phyloP scores from a whole-genome alignment of 2,329 filamentous ascomycete genomes.

The Microcyclosporella mali region DNA sequence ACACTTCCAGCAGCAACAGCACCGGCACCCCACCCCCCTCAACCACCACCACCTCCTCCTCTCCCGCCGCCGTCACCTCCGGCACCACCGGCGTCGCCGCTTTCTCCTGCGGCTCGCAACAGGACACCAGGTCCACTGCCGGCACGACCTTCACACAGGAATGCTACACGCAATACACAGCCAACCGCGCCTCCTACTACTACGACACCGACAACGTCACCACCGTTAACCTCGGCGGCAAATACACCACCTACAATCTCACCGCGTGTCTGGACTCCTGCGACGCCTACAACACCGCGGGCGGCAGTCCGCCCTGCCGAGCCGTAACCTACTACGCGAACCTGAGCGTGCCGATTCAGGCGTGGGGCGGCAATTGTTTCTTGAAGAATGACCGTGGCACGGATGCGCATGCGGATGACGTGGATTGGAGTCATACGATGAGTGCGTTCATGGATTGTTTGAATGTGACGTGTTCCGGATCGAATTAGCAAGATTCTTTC shows the following conservation, averaged over 20 bases:
- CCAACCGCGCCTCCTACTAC: slow-evolving; percentile 9
- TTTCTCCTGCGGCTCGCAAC: slow-evolving; percentile 10
- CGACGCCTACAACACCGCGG: slow-evolving; percentile 7
- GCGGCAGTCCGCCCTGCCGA: slow-evolving; percentile 5
- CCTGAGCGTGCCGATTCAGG: slow-evolving; percentile 5
- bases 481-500: slow-evolving; percentile 2
- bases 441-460: slow-evolving; percentile 12
- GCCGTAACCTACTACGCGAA: slow-evolving; percentile 15
- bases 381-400: slow-evolving; percentile 14
- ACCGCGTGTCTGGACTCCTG: slow-evolving; percentile 9
- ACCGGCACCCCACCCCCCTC: background rate
- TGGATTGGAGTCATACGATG: slow-evolving; percentile 11
- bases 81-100: slow-evolving; percentile 13
- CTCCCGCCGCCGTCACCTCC: slow-evolving; percentile 6
- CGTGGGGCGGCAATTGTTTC: slow-evolving; percentile 15
- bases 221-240: slow-evolving; percentile 7
- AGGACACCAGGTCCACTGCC: slow-evolving; percentile 2
- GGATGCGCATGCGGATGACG: slow-evolving; percentile 5
- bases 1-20: background rate
- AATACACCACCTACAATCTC: slow-evolving; percentile 11
- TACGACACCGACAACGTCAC: slow-evolving; percentile 5
- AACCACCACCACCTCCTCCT: slow-evolving; percentile 2
- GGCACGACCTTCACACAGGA: slow-evolving; percentile 9
- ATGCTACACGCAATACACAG: slow-evolving; percentile 10
- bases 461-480: slow-evolving; percentile 8